Conservation (phyloP, 1,284 basidiomycete species). For the Flammula alnicola region DNA sequence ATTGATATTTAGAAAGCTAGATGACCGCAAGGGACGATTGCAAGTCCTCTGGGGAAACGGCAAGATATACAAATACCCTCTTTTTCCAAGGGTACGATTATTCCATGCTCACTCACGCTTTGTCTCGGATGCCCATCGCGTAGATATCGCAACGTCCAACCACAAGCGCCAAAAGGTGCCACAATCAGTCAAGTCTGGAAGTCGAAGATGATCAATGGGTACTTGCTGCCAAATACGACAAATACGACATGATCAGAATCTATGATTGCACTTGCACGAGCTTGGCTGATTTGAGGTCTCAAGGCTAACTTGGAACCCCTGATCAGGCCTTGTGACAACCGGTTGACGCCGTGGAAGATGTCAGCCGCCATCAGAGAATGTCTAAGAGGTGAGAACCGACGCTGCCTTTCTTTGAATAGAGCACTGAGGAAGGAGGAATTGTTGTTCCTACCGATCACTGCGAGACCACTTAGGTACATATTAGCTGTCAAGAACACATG, state of each 20-base stretch:
- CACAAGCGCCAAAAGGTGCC: slow-evolving; percentile 33
- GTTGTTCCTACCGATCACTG: slow-evolving; percentile 22
- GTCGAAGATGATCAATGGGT: slow-evolving; percentile 23
- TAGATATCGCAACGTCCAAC: slow-evolving; percentile 19
- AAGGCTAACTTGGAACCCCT: slow-evolving; percentile 32
- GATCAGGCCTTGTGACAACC: slow-evolving; percentile 38
- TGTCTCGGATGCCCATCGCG: slow-evolving; percentile 17
- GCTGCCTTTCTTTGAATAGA: slow-evolving; percentile 21
- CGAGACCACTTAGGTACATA: slow-evolving; percentile 22
- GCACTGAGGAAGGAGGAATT: slow-evolving; percentile 13
- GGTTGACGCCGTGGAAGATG: slow-evolving; percentile 32
- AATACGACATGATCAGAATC: slow-evolving; percentile 30
- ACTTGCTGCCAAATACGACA: slow-evolving; percentile 25
- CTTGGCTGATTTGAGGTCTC: slow-evolving; percentile 31
- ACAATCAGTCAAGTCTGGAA: slow-evolving; percentile 39
- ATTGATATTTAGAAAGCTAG: slow-evolving; percentile 19
- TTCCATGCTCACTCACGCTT: slow-evolving; percentile 17
- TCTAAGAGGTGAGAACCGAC: slow-evolving; percentile 30
- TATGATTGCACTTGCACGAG: slow-evolving; percentile 24
- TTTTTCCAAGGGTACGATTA: slow-evolving; percentile 3
- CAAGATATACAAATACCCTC: neutral
- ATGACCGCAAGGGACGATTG: slow-evolving; percentile 9
- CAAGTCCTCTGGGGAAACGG: too few relatives aligned
- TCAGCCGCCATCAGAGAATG: slow-evolving; percentile 31
- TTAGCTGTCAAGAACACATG: slow-evolving; percentile 26